A percentile compares a stretch with the other conserved stretches of the same genome.
Evolutionary conservation across 176 grass and related monocot genomes (phyloP).

Genomic region (Chloris gayana): DNA sequence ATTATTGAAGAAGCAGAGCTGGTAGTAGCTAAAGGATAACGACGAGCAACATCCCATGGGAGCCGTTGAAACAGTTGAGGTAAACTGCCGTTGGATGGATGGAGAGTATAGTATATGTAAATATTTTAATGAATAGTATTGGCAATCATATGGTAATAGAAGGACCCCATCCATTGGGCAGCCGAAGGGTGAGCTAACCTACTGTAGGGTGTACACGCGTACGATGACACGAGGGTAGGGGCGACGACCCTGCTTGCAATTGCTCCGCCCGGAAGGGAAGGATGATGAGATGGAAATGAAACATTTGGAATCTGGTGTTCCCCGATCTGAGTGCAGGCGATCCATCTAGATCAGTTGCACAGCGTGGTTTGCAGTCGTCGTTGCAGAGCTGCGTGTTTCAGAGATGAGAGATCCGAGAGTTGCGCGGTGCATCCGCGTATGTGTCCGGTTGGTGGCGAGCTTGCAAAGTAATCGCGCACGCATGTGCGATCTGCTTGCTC

Average conservation of each 20-base stretch:
- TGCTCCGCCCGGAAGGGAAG: too few species aligned
- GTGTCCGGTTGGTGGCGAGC: constrained; percentile 13
- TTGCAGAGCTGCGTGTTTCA: too few species aligned
- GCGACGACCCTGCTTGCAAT: too few species aligned
- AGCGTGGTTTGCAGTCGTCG: too few species aligned
- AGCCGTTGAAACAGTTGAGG: not conserved
- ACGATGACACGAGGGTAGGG: too few species aligned
- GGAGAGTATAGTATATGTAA: too few species aligned
- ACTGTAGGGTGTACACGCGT: too few species aligned
- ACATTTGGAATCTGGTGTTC: constrained; percentile 27
- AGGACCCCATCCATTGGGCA: not conserved
- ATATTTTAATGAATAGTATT: too few species aligned
- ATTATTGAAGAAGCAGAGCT: not conserved
- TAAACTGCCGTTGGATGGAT: not conserved
- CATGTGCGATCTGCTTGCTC: not conserved
- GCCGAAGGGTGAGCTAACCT: not conserved
- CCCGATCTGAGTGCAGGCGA: not conserved
- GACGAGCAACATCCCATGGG: not conserved
- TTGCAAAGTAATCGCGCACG: not conserved
- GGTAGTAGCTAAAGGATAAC: not conserved
- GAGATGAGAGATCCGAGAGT: constrained; percentile 17
- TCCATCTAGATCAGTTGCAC: not conserved
- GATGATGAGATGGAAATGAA: not conserved
- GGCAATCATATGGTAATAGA: too few species aligned
- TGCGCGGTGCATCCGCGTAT: constrained; percentile 10